Percentiles rank a stretch among this genome's conserved stretches.
These are phyloP conservation scores for Chlamydomonas eustigma DNA, from an alignment of 139 green algal genomes.

Conservation along the genomic window DNA sequence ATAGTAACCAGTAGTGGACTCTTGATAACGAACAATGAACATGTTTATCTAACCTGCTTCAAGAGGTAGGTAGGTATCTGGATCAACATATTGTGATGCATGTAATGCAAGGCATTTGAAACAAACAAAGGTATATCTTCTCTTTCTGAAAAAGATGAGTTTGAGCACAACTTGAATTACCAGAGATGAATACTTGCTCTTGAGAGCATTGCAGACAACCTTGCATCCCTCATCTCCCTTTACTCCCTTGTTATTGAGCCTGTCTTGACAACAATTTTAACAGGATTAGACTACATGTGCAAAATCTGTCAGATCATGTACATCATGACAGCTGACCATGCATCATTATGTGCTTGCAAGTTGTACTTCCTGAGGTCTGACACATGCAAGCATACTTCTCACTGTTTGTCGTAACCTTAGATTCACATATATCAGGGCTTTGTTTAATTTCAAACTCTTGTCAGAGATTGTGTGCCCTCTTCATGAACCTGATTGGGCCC, in stretches of 20 bases:
- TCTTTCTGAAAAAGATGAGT: too few relatives aligned
- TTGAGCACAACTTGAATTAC: slow-evolving; percentile 60
- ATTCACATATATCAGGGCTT: slow-evolving; percentile 42
- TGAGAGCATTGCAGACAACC: slow-evolving; percentile 33
- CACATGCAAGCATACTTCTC: neutral
- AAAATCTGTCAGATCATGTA: neutral
- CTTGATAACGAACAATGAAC: too few relatives aligned
- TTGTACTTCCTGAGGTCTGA: neutral
- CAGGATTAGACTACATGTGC: slow-evolving; percentile 2
- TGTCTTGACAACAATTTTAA: too few relatives aligned
- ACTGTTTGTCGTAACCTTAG: slow-evolving; percentile 31
- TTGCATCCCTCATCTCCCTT: slow-evolving; percentile 64
- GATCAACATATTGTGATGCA: too few relatives aligned
- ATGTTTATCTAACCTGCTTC: too few relatives aligned
- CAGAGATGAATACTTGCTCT: slow-evolving; percentile 35
- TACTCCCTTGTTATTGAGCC: slow-evolving; percentile 72
- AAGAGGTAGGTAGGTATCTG: too few relatives aligned
- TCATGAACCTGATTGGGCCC: slow-evolving; percentile 54
- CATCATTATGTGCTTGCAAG: neutral
- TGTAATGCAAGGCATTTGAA: too few relatives aligned
- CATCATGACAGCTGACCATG: neutral
- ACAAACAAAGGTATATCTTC: too few relatives aligned
- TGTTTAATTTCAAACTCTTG: slow-evolving; percentile 55
- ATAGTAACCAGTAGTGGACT: too few relatives aligned
- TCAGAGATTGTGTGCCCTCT: slow-evolving; percentile 67